Evolutionary conservation across 306 rosid species (phyloP), one percentile per base, ranked within the genome.

Genomic region (Trifolium subterraneum): DNA sequence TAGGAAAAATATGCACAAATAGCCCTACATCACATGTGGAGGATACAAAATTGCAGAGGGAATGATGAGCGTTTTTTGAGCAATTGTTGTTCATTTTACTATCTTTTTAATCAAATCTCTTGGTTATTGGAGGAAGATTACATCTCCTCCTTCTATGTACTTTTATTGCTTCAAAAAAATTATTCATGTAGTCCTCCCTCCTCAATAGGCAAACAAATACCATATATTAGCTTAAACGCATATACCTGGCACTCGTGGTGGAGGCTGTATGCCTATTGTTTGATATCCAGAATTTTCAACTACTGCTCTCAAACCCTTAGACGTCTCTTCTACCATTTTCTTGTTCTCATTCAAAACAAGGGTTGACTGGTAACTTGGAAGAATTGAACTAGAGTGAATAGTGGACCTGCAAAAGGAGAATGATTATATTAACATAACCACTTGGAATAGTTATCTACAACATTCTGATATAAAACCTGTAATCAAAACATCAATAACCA

Each of bases 241-340:
- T 72, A 61, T 86, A 90, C 98, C 93, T 67, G 93, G 90, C 51
- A 83, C 84, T 75, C 84, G 75, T 7, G 92, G 93, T 4, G 86
- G 98, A 50, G 88, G 92, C 19, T 74, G 82, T 18, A 79, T 84
- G 66, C 62, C 80, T 76, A 83, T 88, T 45, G 84, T 78, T 66
- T 82, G 86, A 78, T 65, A 84, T 78, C 88, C 86, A 72, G 66
- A 68, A 72, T 27, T 71, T 36, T 81, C 8, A 56, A 78, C 86
- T 9, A 70, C 63, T 44, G 71, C 81, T 74, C 79, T 72, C 33
- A 23, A 73, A 61, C 71, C 69, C 55, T 70, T 78, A 50, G 71
- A 64, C 54, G 84, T 75, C 72, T 81, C 86, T 62, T 72, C 81
- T 16, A 56, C 70, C 33, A 65, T 71, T 69, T 70, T 80, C 51